Evolutionary conservation across 345 rosid species (phyloP).

Genomic region (Moringa oleifera): DNA sequence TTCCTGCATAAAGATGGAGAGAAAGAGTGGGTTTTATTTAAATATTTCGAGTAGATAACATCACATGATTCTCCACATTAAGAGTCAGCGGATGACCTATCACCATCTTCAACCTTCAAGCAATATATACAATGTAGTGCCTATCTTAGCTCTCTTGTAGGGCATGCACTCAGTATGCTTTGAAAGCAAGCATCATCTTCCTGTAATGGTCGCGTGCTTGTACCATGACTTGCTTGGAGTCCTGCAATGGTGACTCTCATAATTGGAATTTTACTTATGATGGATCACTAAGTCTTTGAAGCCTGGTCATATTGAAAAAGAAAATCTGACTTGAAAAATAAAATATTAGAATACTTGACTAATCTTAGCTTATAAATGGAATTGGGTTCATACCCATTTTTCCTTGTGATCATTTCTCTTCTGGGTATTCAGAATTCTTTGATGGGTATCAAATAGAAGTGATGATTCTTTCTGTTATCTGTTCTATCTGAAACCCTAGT

Average conservation of each 20-base stretch:
- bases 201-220: slow-evolving; percentile 2
- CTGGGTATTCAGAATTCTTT: no score
- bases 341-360: no score
- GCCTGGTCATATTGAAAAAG: not conserved
- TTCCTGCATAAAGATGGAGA: slow-evolving; percentile 10
- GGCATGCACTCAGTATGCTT: not conserved
- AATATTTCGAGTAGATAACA: not conserved
- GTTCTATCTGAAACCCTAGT: slow-evolving; percentile 4
- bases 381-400: no score
- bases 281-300: not conserved
- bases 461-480: not conserved
- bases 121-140: not conserved
- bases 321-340: no score
- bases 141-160: slow-evolving; percentile 1
- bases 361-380: no score
- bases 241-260: not conserved
- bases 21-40: not conserved
- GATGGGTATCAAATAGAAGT: no score
- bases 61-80: slow-evolving; percentile 28
- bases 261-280: not conserved
- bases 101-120: slow-evolving; percentile 22
- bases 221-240: slow-evolving; percentile 1
- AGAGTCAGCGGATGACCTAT: slow-evolving; percentile 15
- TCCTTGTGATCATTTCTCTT: no score
- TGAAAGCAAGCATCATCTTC: slow-evolving; percentile 10